These are phyloP conservation scores for Rhynchospora breviuscula DNA, from an alignment of 176 grass and related monocot genomes.

Conservation along the genomic window DNA sequence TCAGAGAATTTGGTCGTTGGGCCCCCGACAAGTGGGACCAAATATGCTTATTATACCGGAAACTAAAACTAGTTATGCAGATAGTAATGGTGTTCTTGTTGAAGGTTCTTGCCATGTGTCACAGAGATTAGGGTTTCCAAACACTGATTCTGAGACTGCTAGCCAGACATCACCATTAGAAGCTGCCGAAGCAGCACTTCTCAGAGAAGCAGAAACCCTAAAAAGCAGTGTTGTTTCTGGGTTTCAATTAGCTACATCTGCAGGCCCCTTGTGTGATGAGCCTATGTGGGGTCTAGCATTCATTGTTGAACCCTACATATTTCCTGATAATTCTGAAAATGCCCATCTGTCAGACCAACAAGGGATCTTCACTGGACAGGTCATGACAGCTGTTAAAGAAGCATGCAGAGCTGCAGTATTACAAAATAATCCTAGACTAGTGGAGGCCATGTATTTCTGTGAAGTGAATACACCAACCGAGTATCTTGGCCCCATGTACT, in stretches of 20 bases:
- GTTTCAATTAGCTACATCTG: slow-evolving; percentile 73
- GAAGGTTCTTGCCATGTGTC: slow-evolving; percentile 55
- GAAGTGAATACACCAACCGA: slow-evolving; percentile 67
- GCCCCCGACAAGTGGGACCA: slow-evolving; percentile 67
- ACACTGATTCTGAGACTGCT: slow-evolving; percentile 22
- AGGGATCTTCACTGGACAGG: slow-evolving; percentile 72
- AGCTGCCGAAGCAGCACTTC: slow-evolving; percentile 33
- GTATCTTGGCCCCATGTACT: slow-evolving; percentile 59
- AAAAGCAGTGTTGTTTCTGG: slow-evolving; percentile 73
- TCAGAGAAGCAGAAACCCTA: slow-evolving; percentile 53
- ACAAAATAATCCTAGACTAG: slow-evolving; percentile 87
- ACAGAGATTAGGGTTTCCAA: slow-evolving; percentile 49
- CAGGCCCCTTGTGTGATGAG: slow-evolving; percentile 85
- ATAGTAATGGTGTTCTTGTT: slow-evolving; percentile 43
- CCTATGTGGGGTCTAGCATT: slow-evolving; percentile 86
- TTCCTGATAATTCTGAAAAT: slow-evolving; percentile 37
- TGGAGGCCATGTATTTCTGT: slow-evolving; percentile 80
- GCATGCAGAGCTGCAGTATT: slow-evolving; percentile 67
- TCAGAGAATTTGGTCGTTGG: slow-evolving; percentile 59
- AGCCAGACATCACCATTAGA: slow-evolving; percentile 9
- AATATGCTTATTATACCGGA: slow-evolving; percentile 60
- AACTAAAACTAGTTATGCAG: slow-evolving; percentile 27
- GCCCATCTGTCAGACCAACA: slow-evolving; percentile 60
- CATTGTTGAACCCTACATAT: slow-evolving; percentile 72
- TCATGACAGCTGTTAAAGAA: slow-evolving; percentile 82